These are phyloP conservation scores for Opeltia flavorubescens DNA, from an alignment of 495 filamentous ascomycete species.

Conservation along the genomic window DNA sequence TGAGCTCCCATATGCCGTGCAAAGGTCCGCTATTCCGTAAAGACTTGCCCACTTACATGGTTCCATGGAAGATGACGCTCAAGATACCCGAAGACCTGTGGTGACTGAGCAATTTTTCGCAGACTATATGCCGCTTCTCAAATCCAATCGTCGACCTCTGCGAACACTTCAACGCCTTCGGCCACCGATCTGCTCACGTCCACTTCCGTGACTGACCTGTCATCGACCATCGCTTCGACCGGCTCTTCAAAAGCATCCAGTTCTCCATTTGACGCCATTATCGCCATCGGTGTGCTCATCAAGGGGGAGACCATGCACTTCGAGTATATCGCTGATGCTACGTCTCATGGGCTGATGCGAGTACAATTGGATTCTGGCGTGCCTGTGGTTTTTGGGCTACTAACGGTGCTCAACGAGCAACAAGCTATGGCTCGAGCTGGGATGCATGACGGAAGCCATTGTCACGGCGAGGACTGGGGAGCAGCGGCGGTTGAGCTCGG, in stretches of 20 bases:
- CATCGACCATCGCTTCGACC: constrained; percentile 8
- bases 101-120: constrained; percentile 1
- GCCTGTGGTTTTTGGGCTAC: constrained; percentile 82
- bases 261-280: constrained; percentile 76
- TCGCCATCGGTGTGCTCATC: constrained; percentile 91
- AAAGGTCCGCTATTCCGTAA: constrained; percentile 45
- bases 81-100: not conserved
- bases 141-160: constrained; percentile 50
- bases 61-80: not conserved
- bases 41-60: too few species aligned
- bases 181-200: constrained; percentile 70
- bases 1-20: constrained; percentile 79
- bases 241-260: constrained; percentile 22
- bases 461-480: constrained; percentile 84
- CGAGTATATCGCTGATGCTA: constrained; percentile 89
- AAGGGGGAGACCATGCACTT: constrained; percentile 99
- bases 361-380: constrained; percentile 77
- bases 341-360: constrained; percentile 83
- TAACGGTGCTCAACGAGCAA: constrained; percentile 79
- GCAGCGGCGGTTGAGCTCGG: constrained; percentile 41
- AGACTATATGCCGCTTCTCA: constrained; percentile 81
- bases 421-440: constrained; percentile 83
- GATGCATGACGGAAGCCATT: constrained; percentile 46
- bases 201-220: constrained; percentile 47
- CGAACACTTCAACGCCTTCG: constrained; percentile 39